Evolutionary conservation across 768 basidiomycete genomes (phyloP).

Genomic region (Leccinum arenicola): DNA sequence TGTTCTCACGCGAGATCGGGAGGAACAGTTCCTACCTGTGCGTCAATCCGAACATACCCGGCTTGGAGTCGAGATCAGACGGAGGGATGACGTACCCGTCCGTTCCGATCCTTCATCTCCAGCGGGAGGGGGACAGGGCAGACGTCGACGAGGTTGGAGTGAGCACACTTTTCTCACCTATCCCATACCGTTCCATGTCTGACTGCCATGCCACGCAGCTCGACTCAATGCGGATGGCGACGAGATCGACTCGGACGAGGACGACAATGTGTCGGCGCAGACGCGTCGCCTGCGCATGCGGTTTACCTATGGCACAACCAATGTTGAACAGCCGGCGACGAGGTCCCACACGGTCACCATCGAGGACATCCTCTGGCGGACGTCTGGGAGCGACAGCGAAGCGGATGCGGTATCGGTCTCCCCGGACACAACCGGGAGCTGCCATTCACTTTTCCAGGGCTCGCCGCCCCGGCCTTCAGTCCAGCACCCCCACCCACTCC

Average conservation of each 20-base stretch:
- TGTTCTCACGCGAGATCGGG: constrained; percentile 25
- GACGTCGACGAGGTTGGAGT: constrained; percentile 36
- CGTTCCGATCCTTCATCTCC: constrained; percentile 13
- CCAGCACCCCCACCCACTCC: constrained; percentile 46
- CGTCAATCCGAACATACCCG: constrained; percentile 11
- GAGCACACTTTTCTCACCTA: constrained; percentile 8
- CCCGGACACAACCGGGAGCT: constrained; percentile 22
- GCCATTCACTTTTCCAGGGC: constrained; percentile 10
- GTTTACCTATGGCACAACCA: constrained; percentile 20
- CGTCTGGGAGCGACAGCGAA: constrained; percentile 24
- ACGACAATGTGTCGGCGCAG: constrained; percentile 49
- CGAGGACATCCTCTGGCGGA: constrained; percentile 24
- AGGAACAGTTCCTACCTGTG: constrained; percentile 11
- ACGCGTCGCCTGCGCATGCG: constrained; percentile 46
- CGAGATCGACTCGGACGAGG: constrained; percentile 60
- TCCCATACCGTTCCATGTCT: constrained; percentile 2
- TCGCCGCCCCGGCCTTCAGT: constrained; percentile 12
- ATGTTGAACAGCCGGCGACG: constrained; percentile 27
- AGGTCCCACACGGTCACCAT: constrained; percentile 29
- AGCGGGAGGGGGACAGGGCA: constrained; percentile 15
- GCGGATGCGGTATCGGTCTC: constrained; percentile 15
- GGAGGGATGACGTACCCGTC: constrained; percentile 9
- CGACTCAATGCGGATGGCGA: constrained; percentile 53
- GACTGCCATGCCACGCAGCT: constrained; percentile 22
- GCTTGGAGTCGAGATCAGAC: constrained; percentile 2